phyloP scores from a whole-genome alignment of 192 early-diverging fungal species.

The Linnemannia hyalina region DNA sequence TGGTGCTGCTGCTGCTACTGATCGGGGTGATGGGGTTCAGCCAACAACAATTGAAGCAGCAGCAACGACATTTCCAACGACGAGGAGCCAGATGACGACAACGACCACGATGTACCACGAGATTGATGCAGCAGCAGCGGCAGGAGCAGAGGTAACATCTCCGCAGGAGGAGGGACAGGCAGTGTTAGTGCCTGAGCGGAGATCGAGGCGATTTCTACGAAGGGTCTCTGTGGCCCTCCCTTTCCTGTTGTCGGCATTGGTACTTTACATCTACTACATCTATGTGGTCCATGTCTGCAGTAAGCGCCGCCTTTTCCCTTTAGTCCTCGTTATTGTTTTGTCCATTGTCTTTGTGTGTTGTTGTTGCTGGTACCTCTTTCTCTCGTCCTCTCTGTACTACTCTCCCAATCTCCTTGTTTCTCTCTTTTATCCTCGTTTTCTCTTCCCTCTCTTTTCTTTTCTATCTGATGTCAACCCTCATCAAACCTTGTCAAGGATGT shows the following conservation, averaged over 20 bases:
- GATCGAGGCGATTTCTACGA: conserved; percentile 3
- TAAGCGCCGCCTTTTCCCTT: conserved; percentile 14
- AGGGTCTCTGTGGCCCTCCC: conserved; percentile 23
- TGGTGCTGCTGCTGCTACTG: background rate
- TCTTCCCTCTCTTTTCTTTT: background rate
- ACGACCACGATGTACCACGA: background rate
- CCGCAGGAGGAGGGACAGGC: background rate
- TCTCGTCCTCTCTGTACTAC: background rate
- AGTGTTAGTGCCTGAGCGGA: background rate
- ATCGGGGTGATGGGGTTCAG: background rate
- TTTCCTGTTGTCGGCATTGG: conserved; percentile 13
- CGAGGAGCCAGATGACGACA: too few relatives aligned
- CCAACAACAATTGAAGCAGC: background rate
- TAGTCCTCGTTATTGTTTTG: background rate
- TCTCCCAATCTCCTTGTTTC: background rate
- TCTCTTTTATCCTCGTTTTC: background rate
- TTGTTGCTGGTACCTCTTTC: background rate
- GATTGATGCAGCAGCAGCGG: background rate
- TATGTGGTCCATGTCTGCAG: conserved; percentile 42
- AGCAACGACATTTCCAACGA: background rate
- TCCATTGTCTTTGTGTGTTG: background rate
- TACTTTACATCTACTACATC: conserved; percentile 47
- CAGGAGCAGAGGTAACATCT: background rate
- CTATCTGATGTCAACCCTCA: background rate
- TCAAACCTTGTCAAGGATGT: background rate